Base-by-base conservation (phyloP, 345 rosid genomes). In the Cochlearia excelsa region DNA sequence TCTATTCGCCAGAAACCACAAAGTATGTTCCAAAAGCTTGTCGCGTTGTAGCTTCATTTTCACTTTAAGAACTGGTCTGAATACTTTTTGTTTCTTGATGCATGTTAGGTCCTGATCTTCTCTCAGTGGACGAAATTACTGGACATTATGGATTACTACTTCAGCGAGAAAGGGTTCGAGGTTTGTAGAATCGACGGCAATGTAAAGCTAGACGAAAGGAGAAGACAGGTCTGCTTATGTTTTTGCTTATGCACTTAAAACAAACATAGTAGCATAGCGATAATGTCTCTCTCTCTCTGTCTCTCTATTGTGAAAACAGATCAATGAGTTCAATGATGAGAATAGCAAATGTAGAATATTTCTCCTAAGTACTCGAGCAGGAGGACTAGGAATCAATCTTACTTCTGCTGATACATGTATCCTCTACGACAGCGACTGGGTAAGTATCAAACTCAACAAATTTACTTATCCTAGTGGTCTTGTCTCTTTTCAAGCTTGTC, bases 361-460 rank as follows among this genome's bases (percentile, higher is more conserved):
- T 77, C 81, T 93, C 55, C 91, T 93, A 48, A 93, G 97, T 78
- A 89, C 95, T 9, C 85, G 97, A 77, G 99, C 97, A 49, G 97
- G 99, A 64, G 99, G 99, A 53, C 75, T 93, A 68, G 99, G 99
- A 44, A 93, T 93, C 70, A 93, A 93, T 75, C 99, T 93, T 54
- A 93, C 99, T 54, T 79, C 97, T 27, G 99, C 97, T 26, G 97
- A 89, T 67, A 93, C 97, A 8, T 93, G 97, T 71, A 89, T 93
- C 63, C 80, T 89, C 40, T 93, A 93, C 61, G 99, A 93, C 69
- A 93, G 97, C 49, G 99, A 93, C 67, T 93, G 97, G 99, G 99
- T 33, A 33, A 33, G 0, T 33, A 33, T 33, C 35, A 2, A 3
- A 33, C 35, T 33, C 5, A 3, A 2, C 35, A 2, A 33, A 33